Conservation (phyloP, 208 protist genomes). For the Leishmania tropica region DNA sequence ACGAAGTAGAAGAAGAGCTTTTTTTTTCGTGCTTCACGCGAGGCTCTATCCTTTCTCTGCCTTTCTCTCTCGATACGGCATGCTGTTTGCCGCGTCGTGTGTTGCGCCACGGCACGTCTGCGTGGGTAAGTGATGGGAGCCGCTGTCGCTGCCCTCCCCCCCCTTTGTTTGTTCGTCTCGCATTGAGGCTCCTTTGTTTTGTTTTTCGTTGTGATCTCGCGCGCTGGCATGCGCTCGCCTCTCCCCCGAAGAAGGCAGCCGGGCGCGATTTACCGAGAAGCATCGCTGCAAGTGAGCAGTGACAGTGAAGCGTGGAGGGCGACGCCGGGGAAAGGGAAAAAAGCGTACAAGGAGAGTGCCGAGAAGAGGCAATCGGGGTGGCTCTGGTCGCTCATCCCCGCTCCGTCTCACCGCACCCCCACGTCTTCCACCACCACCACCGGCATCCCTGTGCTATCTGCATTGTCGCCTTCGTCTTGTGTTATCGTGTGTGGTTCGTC, state of each 20-base stretch:
- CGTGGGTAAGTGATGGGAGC: background rate
- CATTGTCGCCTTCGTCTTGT: background rate
- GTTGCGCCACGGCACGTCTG: background rate
- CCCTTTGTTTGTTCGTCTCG: background rate
- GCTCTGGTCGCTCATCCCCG: background rate
- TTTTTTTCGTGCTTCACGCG: background rate
- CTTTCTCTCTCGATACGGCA: background rate
- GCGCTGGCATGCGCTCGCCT: background rate
- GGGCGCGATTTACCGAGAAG: background rate
- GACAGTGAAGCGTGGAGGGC: background rate
- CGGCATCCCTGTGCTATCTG: background rate
- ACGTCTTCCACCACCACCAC: background rate
- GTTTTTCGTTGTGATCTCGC: background rate
- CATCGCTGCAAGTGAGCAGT: background rate
- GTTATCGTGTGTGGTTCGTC: background rate
- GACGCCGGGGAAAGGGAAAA: background rate
- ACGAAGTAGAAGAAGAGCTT: background rate
- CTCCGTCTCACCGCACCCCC: background rate
- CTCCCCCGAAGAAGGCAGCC: background rate
- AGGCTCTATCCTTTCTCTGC: background rate
- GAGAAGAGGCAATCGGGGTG: background rate
- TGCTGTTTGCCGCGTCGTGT: background rate
- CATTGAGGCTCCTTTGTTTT: background rate
- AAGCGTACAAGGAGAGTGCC: background rate
- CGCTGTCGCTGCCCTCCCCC: background rate